Evolutionary conservation across 2,329 filamentous ascomycete species (phyloP), one percentile per base, ranked within the genome.

Genomic region (Fusarium torreyae): DNA sequence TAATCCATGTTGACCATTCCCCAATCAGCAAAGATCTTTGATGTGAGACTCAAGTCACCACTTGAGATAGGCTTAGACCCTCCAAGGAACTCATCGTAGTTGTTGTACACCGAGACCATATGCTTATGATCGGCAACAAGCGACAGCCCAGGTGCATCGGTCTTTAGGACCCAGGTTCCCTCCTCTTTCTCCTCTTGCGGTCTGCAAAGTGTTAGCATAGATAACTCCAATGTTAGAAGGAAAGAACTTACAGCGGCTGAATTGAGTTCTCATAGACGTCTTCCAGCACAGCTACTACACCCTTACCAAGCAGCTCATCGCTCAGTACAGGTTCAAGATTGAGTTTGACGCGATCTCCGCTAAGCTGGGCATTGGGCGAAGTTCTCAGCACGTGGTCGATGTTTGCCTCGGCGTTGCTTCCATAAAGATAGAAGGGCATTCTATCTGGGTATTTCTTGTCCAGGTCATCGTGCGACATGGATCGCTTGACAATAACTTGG

Each of bases 221-320:
- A 22, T 24, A 24, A 9, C 14, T 7, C 26, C 9, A 10, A 33
- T n/a, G n/a, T n/a, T n/a, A n/a, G n/a, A n/a, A n/a, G n/a, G n/a
- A n/a, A n/a, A n/a, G n/a, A 24, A 28, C 52, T 55, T 34, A 55
- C 52, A 55, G 52, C 4, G 42, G 52, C 13, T 55, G 52, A 7
- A 55, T 48, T 2, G 40, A 13, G 20, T 38, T 55, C 52, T 55
- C 42, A 8, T 17, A 48, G 14, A 55, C 42, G 6, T 55, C 42
- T 1, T 55, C 52, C 3, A 48, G 9, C 2, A 55, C 31, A 3
- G 22, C 14, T 0, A 55, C 9, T 8, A 55, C n/a, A 3, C 42
- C 31, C 10, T 48, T 18, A 0, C 17, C 20, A 10, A 55, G 52
- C 22, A 36, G 31, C 10, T 28, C 42, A 38, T 55, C 31, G 18